phyloP scores from a whole-genome alignment of 371 early-diverging fungal species.

The Mucor ambiguus region DNA sequence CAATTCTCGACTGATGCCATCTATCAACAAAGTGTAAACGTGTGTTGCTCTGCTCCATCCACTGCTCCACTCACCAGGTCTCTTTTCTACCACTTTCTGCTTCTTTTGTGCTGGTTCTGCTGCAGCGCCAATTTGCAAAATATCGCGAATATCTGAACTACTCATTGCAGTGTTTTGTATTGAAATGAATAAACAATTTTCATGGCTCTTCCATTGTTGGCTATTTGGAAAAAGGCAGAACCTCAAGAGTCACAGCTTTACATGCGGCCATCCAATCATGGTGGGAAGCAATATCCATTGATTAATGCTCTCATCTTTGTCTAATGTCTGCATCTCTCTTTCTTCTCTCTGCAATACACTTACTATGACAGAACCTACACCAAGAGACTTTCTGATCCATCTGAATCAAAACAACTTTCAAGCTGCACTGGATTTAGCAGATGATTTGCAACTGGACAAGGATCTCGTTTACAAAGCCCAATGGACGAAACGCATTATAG shows the following conservation, averaged over 20 bases:
- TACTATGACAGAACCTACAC: conserved; percentile 38
- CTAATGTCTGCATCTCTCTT: background rate
- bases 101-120: conserved; percentile 36
- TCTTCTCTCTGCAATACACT: background rate
- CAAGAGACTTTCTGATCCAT: conserved; percentile 40
- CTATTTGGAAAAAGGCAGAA: background rate
- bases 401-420: conserved; percentile 56
- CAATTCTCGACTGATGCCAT: conserved; percentile 69
- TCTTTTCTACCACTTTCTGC: conserved; percentile 46
- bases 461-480: conserved; percentile 68
- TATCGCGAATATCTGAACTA: conserved; percentile 70
- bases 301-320: too few relatives aligned
- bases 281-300: too few relatives aligned
- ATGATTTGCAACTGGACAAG: conserved; percentile 55
- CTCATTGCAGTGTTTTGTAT: conserved; percentile 31
- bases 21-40: conserved; percentile 25
- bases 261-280: background rate
- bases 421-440: conserved; percentile 66
- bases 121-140: conserved; percentile 57
- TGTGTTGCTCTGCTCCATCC: background rate
- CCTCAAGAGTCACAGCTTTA: background rate
- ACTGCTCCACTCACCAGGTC: conserved; percentile 44
- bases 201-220: background rate
- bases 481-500: conserved; percentile 44
- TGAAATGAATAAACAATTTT: background rate